Conservation (phyloP, 306 rosid species). For the Medicago lupulina region DNA sequence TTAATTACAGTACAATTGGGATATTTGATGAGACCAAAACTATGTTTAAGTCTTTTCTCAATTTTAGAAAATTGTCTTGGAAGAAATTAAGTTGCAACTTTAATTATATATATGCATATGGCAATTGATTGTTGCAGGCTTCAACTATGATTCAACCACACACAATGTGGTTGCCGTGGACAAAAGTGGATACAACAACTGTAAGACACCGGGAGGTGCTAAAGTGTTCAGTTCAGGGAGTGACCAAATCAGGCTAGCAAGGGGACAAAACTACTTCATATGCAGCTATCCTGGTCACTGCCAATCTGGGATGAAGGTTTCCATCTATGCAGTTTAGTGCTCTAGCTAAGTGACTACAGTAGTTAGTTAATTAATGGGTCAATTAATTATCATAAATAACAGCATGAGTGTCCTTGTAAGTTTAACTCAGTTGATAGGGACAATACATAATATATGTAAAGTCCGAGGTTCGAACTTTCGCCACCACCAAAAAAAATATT, state of each 20-base stretch:
- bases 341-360: background rate
- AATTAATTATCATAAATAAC: background rate
- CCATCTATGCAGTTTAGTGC: constrained; percentile 48
- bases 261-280: constrained; percentile 64
- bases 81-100: background rate
- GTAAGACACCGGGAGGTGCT: constrained; percentile 58
- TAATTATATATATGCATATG: background rate
- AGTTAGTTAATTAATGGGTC: background rate
- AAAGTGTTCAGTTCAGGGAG: constrained; percentile 57
- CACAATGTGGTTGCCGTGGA: constrained; percentile 76
- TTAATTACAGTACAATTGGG: too few relatives aligned
- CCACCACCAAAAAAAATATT: too few relatives aligned
- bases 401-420: too few relatives aligned
- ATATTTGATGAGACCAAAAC: too few relatives aligned
- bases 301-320: constrained; percentile 65
- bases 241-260: constrained; percentile 56
- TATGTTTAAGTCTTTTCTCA: too few relatives aligned
- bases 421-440: too few relatives aligned
- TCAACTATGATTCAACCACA: constrained; percentile 51
- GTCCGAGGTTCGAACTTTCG: too few relatives aligned
- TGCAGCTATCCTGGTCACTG: constrained; percentile 73
- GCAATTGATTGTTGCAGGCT: constrained; percentile 48
- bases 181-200: constrained; percentile 47
- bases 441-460: too few relatives aligned
- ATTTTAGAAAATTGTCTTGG: background rate